Conservation (phyloP, 495 filamentous ascomycete genomes). For the Talaromyces adpressus region DNA sequence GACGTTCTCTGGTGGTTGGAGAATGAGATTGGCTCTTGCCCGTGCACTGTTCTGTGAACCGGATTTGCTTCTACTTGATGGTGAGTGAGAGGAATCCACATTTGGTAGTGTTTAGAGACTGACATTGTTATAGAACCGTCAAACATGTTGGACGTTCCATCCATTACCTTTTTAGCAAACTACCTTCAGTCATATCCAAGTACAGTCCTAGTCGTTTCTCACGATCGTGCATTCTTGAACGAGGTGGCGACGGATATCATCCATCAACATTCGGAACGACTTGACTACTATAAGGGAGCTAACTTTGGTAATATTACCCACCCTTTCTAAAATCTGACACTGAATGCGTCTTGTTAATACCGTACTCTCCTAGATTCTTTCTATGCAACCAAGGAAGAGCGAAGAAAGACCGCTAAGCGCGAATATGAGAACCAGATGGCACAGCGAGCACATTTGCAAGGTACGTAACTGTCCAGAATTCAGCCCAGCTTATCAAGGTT, state of each 20-base stretch:
- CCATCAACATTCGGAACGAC: conserved; percentile 91
- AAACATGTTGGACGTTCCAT: conserved; percentile 99
- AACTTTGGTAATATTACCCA: conserved; percentile 60
- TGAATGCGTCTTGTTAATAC: conserved; percentile 13
- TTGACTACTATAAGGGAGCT: conserved; percentile 98
- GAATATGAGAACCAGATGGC: conserved; percentile 99
- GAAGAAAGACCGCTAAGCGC: conserved; percentile 89
- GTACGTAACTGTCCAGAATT: conserved; percentile 13
- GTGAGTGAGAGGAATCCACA: conserved; percentile 19
- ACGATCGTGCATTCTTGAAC: conserved; percentile 98
- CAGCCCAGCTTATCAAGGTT: neutral
- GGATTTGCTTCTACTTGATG: conserved; percentile 89
- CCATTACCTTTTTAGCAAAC: conserved; percentile 97
- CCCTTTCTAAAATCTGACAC: neutral
- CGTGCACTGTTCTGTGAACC: conserved; percentile 98
- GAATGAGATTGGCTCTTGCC: conserved; percentile 94
- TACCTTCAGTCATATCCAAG: conserved; percentile 93
- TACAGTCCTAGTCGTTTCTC: conserved; percentile 92
- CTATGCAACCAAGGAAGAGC: conserved; percentile 96
- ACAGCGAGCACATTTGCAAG: conserved; percentile 78
- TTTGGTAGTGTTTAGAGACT: neutral
- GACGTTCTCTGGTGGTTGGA: conserved; percentile 99
- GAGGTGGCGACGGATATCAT: conserved; percentile 99
- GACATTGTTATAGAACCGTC: conserved; percentile 64
- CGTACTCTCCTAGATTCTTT: conserved; percentile 60